Evolutionary conservation across 2,329 filamentous ascomycete genomes (phyloP), one percentile per base, ranked within the genome.

Genomic region (Alternaria brassicicola): DNA sequence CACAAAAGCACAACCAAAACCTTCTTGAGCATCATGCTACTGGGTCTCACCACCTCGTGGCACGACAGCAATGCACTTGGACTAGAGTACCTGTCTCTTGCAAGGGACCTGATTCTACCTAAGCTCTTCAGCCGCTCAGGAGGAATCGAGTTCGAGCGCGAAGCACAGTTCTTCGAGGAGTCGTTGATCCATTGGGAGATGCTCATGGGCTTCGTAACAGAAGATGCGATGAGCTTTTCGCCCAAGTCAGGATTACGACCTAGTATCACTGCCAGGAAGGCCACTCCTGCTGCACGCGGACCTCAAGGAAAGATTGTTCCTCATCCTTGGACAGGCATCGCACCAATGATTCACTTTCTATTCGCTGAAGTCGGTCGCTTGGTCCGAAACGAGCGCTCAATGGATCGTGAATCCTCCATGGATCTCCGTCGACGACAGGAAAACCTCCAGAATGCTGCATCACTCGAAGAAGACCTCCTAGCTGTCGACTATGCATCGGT

Each of bases 41-140:
- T 88, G 0, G 86, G 85, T 3, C 81, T 86, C 54, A 86, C 84
- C 1, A 85, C 85, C 5, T 83, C 83, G 33, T 88, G 86, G 86
- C 85, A 87, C 54, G 81, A 87, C 43, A 79, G 83, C 15, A 80
- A 76, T 36, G 83, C 84, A 48, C 77, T 88, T 4, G 86, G 85
- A 2, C 75, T 84, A 49, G 80, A 83, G 13, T 83, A 83, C 57
- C 81, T 86, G 30, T 79, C 82, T 21, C 81, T 77, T 43, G 84
- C 75, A 59, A 80, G 76, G 49, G 77, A 69, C 53, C 73, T 77
- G 28, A 80, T 77, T 48, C 74, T 75, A 43, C 81, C 80, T 9
- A 82, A 82, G 52, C 77, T 83, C 19, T 64, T 79, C 21, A 70
- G 69, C 42, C 68, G 66, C 10, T 69, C 71, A 1, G 68, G 73